phyloP scores from a whole-genome alignment of 2,329 filamentous ascomycete species.

The Bipolaris bicolor region DNA sequence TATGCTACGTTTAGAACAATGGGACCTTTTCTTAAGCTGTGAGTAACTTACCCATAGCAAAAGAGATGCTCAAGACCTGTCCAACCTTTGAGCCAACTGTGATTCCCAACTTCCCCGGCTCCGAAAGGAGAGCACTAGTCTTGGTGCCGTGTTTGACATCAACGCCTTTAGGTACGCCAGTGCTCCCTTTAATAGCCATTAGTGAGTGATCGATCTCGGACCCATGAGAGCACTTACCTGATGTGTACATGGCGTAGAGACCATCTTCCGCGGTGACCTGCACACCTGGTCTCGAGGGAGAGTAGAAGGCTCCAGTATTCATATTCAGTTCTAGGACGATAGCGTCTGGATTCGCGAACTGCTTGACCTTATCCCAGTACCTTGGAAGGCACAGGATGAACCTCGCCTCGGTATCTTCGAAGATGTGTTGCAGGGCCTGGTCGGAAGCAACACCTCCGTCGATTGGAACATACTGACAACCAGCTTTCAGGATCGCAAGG shows the following conservation, averaged over 20 bases:
- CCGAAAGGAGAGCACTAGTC: conserved; percentile 59
- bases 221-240: conserved; percentile 33
- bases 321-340: conserved; percentile 26
- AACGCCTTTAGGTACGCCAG: conserved; percentile 64
- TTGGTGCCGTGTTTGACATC: conserved; percentile 64
- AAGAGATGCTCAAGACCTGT: conserved; percentile 64
- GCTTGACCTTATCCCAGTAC: conserved; percentile 37
- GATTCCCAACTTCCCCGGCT: conserved; percentile 61
- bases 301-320: conserved; percentile 21
- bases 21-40: not conserved
- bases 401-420: conserved; percentile 54
- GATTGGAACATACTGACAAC: conserved; percentile 65
- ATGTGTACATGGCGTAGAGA: conserved; percentile 59
- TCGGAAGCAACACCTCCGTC: conserved; percentile 57
- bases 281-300: conserved; percentile 24
- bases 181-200: conserved; percentile 50
- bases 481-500: conserved; percentile 62
- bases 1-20: conserved; percentile 30
- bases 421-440: conserved; percentile 54
- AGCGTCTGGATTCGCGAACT: conserved; percentile 19
- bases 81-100: conserved; percentile 59
- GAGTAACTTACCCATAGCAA: conserved; percentile 64
- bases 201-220: not conserved
- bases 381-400: conserved; percentile 57
- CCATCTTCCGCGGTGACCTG: conserved; percentile 32